A percentile compares a stretch with the other conserved stretches of the same genome.
Conservation (phyloP, 75 land plant genomes). For the Cryptomeria japonica region DNA sequence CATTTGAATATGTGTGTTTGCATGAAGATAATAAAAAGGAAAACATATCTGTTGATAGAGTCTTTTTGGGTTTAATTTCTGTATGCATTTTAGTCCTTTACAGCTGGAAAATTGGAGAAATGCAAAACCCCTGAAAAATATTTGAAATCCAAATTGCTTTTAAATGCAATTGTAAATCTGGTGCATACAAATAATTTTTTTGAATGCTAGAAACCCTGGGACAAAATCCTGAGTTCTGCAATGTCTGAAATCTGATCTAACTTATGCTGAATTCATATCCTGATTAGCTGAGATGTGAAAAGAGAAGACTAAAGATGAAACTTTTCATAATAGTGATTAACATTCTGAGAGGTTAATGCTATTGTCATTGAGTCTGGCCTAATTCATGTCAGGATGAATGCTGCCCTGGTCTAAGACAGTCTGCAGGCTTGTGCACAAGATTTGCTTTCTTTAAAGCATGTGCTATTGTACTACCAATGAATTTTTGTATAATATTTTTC, state of each 20-base stretch:
- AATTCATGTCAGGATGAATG: not conserved
- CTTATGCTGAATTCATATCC: not conserved
- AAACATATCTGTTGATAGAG: too few relatives aligned
- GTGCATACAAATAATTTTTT: not conserved
- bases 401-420: not conserved
- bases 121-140: not conserved
- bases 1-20: too few relatives aligned
- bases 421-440: not conserved
- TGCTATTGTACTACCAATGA: not conserved
- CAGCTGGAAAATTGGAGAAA: not conserved
- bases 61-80: too few relatives aligned
- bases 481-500: not conserved
- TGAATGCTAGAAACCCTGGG: not conserved
- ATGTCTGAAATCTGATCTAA: not conserved
- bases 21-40: too few relatives aligned
- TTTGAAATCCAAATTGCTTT: not conserved
- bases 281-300: not conserved
- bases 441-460: not conserved
- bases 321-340: not conserved
- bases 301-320: not conserved
- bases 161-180: too few relatives aligned
- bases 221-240: too few relatives aligned
- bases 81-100: too few relatives aligned
- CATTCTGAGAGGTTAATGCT: not conserved
- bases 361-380: too few relatives aligned